Evolutionary conservation across 2,329 filamentous ascomycete genomes (phyloP), one percentile per base, ranked within the genome.

Genomic region (Aureobasidium sp.): DNA sequence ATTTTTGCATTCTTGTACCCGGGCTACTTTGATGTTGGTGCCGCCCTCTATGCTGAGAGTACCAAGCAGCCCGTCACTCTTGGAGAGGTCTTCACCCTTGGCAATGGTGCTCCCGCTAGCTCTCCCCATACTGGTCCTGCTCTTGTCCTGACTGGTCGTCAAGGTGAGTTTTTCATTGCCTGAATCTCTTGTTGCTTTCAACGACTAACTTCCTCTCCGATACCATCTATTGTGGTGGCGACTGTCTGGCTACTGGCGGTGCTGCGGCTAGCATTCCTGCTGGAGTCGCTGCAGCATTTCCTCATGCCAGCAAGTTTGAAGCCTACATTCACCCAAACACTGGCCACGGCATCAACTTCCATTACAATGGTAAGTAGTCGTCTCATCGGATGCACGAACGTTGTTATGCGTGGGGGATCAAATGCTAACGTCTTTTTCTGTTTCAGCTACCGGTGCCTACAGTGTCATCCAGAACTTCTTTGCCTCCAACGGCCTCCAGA

Each of bases 271-370:
- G 56, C 25, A 41, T 68, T 17, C 44, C 47, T 2, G 63, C 60
- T 8, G 65, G 52, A 62, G 68, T 67, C 22, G 69, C 56, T 8
- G 61, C 25, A 20, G 56, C 55, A 27, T 63, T 63, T 41, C 62
- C 62, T 12, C 22, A 61, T n/a, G 56, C 42, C 36, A 63, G 62
- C 36, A 49, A 51, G 27, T 63, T 63, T 17, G 62, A 63, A 42
- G 49, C 67, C 12, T 71, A 68, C 55, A 63, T 72, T 15, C 67
- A 67, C 27, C 65, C 67, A 15, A 52, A 63, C 37, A 67, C 70
- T 17, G 71, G 71, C 0, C 72, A 74, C 62, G 70, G 68, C 1
- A 51, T 74, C 45, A 73, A 73, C 60, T 65, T 72, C 62, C 72
- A 74, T 62, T 71, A 68, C 56, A 68, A 63, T 20, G 49, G 57